These are phyloP conservation scores for Polyporus tsugae DNA, from an alignment of 1,284 basidiomycete species.

Conservation along the genomic window DNA sequence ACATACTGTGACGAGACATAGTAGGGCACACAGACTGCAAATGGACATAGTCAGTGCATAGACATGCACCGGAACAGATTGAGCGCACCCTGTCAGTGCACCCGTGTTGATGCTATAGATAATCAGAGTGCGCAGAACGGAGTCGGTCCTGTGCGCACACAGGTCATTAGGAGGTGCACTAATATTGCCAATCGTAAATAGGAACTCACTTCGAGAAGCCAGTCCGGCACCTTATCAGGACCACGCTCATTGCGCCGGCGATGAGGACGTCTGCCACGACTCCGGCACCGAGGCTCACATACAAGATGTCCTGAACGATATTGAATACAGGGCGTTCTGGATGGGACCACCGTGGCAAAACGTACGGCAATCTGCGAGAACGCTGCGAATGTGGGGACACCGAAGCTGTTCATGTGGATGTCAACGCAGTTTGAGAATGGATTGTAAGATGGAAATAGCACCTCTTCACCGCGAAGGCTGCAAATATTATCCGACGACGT, in stretches of 20 bases:
- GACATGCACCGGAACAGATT: background rate
- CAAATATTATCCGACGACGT: background rate
- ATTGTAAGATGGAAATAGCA: background rate
- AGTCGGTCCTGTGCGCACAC: constrained; percentile 13
- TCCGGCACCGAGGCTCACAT: constrained; percentile 22
- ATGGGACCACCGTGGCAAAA: background rate
- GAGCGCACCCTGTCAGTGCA: constrained; percentile 23
- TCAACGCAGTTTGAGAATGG: background rate
- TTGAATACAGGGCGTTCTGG: background rate
- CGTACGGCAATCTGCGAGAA: constrained; percentile 26
- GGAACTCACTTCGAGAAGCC: constrained; percentile 20
- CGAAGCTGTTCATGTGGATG: constrained; percentile 14
- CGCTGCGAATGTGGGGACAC: constrained; percentile 16
- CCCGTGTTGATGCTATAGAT: constrained; percentile 29
- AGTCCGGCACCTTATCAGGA: constrained; percentile 21
- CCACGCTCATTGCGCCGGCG: constrained; percentile 15
- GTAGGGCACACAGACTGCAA: constrained; percentile 18
- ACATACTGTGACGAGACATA: constrained; percentile 21
- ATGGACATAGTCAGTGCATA: background rate
- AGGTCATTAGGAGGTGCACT: background rate
- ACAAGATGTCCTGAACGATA: constrained; percentile 17
- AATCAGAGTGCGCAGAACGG: constrained; percentile 21
- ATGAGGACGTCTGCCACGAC: constrained; percentile 26
- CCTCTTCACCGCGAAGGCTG: constrained; percentile 31
- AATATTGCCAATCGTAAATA: no score